phyloP scores from a whole-genome alignment of 768 basidiomycete genomes.

The Pulveroboletus sp. region DNA sequence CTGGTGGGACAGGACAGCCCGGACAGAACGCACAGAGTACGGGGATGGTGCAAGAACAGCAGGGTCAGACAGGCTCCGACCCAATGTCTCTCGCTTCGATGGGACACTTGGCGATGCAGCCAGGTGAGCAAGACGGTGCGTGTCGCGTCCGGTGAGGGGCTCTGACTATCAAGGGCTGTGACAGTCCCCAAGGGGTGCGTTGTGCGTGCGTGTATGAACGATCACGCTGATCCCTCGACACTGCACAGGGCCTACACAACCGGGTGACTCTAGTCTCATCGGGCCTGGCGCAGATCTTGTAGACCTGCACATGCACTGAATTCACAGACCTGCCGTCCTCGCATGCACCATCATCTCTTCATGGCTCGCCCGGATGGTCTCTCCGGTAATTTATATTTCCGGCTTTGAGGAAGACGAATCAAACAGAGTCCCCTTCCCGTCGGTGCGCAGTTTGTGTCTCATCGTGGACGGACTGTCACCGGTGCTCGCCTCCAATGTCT shows the following conservation, averaged over 20 bases:
- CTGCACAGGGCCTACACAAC: slow-evolving; percentile 7
- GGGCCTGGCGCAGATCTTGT: slow-evolving; percentile 1
- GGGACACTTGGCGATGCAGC: slow-evolving; percentile 17
- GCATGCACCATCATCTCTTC: slow-evolving; percentile 2
- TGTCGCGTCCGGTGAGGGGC: background rate
- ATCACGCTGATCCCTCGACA: background rate
- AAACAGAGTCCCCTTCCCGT: background rate
- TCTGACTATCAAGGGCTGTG: background rate
- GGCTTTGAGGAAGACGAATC: background rate
- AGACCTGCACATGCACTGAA: background rate
- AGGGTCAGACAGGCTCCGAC: slow-evolving; percentile 15
- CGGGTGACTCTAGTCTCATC: slow-evolving; percentile 1
- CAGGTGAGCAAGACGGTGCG: slow-evolving; percentile 10
- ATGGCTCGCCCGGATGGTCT: background rate
- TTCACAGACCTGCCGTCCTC: background rate
- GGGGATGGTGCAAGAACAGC: slow-evolving; percentile 15
- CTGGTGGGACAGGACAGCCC: background rate
- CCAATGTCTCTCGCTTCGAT: slow-evolving; percentile 14
- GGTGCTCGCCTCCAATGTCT: background rate
- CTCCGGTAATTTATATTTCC: slow-evolving; percentile 15
- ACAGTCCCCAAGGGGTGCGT: slow-evolving; percentile 13
- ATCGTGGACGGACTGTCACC: background rate
- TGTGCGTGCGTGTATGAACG: no score
- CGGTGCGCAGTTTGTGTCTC: background rate
- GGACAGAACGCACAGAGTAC: slow-evolving; percentile 2